Evolutionary conservation across 805 yeast species (phyloP).

Genomic region (Nakazawaea anatomiae): DNA sequence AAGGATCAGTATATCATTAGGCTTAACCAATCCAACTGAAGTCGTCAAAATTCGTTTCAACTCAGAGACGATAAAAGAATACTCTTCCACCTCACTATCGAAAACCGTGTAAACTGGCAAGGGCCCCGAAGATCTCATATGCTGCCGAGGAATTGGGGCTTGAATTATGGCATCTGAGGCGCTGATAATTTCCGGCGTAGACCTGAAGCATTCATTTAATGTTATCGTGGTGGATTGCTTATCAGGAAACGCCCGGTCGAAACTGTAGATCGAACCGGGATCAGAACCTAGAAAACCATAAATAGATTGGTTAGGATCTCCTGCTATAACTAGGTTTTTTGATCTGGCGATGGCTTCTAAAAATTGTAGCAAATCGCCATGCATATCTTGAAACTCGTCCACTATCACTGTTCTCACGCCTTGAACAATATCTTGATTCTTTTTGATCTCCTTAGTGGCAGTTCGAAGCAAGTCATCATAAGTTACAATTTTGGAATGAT

Average conservation of each 20-base stretch:
- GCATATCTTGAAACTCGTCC: constrained; percentile 74
- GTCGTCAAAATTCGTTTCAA: constrained; percentile 32
- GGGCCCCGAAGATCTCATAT: constrained; percentile 16
- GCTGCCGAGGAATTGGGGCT: constrained; percentile 10
- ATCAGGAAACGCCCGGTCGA: constrained; percentile 16
- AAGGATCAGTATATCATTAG: constrained; percentile 47
- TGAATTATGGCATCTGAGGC: constrained; percentile 29
- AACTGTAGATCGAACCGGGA: constrained; percentile 23
- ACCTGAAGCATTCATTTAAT: constrained; percentile 52
- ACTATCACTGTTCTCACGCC: constrained; percentile 42
- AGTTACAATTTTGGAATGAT: constrained; percentile 9
- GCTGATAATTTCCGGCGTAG: constrained; percentile 49
- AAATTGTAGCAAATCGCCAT: constrained; percentile 41
- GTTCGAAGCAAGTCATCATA: constrained; percentile 2
- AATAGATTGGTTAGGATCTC: constrained; percentile 67
- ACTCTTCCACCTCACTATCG: constrained; percentile 28
- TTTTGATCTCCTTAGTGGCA: not conserved
- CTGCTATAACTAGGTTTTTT: constrained; percentile 60
- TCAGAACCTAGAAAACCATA: constrained; percentile 60
- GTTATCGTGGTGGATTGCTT: constrained; percentile 23
- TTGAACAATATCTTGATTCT: constrained; percentile 13
- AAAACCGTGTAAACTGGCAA: constrained; percentile 23
- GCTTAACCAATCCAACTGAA: constrained; percentile 36
- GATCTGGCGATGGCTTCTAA: constrained; percentile 29
- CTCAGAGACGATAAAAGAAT: constrained; percentile 38